Conservation (phyloP, 2,329 filamentous ascomycete species). For the Didymella pinodella region DNA sequence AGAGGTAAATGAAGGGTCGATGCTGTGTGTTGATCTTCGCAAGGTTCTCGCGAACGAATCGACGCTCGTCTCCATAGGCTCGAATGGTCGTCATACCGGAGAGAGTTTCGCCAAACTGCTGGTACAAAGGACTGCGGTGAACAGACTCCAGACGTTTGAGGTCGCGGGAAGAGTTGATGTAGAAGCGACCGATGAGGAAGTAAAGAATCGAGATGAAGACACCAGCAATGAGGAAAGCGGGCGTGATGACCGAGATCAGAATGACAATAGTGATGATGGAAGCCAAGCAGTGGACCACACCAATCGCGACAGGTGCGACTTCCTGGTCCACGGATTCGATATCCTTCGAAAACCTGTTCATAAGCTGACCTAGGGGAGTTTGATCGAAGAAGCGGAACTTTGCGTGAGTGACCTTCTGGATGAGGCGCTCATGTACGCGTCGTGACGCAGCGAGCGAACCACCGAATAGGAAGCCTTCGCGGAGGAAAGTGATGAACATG, state of each 20-base stretch:
- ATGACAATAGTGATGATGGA: slow-evolving; percentile 84
- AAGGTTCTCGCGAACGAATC: slow-evolving; percentile 93
- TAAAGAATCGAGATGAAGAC: slow-evolving; percentile 86
- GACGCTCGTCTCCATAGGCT: slow-evolving; percentile 90
- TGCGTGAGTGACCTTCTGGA: slow-evolving; percentile 81
- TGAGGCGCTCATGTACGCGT: slow-evolving; percentile 80
- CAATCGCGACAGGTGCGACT: slow-evolving; percentile 88
- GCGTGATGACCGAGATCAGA: slow-evolving; percentile 87
- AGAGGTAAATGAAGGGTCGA: slow-evolving; percentile 93
- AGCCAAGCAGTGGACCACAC: slow-evolving; percentile 70
- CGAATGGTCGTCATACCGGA: slow-evolving; percentile 96
- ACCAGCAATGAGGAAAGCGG: slow-evolving; percentile 86
- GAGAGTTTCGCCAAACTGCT: slow-evolving; percentile 96
- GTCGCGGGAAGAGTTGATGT: slow-evolving; percentile 91
- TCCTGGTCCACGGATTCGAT: slow-evolving; percentile 95
- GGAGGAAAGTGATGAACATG: slow-evolving; percentile 79
- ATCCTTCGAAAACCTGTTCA: slow-evolving; percentile 99
- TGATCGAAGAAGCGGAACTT: slow-evolving; percentile 98
- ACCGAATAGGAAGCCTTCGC: slow-evolving; percentile 90
- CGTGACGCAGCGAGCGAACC: slow-evolving; percentile 89
- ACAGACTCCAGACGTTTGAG: slow-evolving; percentile 94
- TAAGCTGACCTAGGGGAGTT: slow-evolving; percentile 92
- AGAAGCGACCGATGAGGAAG: slow-evolving; percentile 83
- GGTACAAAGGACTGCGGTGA: slow-evolving; percentile 92
- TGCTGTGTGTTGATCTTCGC: slow-evolving; percentile 87